Percentiles rank a stretch among this genome's conserved stretches.
These are phyloP conservation scores for Brassica juncea DNA, from an alignment of 345 rosid species.

Conservation along the genomic window DNA sequence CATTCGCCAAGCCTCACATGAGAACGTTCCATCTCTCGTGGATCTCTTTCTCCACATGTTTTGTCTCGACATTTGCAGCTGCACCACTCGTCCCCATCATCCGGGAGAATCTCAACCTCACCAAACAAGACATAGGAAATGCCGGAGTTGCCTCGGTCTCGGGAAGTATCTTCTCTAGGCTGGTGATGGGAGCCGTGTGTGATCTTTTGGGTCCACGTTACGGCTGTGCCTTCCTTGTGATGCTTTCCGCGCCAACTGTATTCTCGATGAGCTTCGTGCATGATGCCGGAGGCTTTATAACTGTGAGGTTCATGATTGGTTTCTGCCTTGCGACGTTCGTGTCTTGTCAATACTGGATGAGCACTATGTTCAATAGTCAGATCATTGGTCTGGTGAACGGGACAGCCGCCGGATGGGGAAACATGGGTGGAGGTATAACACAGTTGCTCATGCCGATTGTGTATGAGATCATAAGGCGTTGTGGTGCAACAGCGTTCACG, in stretches of 20 bases:
- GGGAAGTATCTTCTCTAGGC: slow-evolving; percentile 77
- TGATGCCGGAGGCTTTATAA: slow-evolving; percentile 54
- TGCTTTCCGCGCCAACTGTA: slow-evolving; percentile 72
- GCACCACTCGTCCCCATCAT: slow-evolving; percentile 81
- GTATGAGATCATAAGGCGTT: slow-evolving; percentile 51
- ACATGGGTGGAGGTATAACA: slow-evolving; percentile 81
- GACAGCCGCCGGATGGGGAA: slow-evolving; percentile 87
- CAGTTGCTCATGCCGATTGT: slow-evolving; percentile 75
- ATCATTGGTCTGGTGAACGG: slow-evolving; percentile 79
- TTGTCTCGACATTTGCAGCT: slow-evolving; percentile 79
- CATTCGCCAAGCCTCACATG: slow-evolving; percentile 74
- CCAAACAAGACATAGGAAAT: slow-evolving; percentile 64
- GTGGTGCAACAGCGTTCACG: slow-evolving; percentile 65
- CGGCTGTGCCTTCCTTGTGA: slow-evolving; percentile 68
- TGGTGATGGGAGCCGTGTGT: slow-evolving; percentile 73
- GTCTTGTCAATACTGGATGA: slow-evolving; percentile 91
- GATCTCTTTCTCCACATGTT: slow-evolving; percentile 80
- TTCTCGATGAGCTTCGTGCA: slow-evolving; percentile 71
- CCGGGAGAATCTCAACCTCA: slow-evolving; percentile 68
- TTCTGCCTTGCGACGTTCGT: slow-evolving; percentile 83
- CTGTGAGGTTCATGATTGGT: slow-evolving; percentile 79
- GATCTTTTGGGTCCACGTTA: slow-evolving; percentile 73
- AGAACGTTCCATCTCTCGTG: slow-evolving; percentile 78
- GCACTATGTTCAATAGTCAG: slow-evolving; percentile 77
- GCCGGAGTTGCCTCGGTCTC: slow-evolving; percentile 85